phyloP scores from a whole-genome alignment of 176 grass and related monocot species.

The Leersia perrieri region DNA sequence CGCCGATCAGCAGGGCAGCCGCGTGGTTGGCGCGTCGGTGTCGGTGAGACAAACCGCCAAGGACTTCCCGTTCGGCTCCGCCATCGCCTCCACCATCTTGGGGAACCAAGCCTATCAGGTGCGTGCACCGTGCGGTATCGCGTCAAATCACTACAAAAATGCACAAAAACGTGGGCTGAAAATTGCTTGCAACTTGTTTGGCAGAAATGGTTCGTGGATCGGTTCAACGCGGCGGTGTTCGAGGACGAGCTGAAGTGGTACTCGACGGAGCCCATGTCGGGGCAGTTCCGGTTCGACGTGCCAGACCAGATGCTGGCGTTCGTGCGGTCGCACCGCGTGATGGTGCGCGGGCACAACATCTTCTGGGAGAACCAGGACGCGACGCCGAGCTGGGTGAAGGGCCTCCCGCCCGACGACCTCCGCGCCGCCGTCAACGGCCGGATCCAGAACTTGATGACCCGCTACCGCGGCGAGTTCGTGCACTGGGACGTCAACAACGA shows the following conservation, averaged over 20 bases:
- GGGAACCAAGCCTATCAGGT: slow-evolving; percentile 79
- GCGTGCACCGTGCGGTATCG: background rate
- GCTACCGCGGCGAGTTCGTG: slow-evolving; percentile 92
- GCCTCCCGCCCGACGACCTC: slow-evolving; percentile 64
- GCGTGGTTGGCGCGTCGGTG: slow-evolving; percentile 62
- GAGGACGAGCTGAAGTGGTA: slow-evolving; percentile 99
- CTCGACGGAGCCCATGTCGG: slow-evolving; percentile 76
- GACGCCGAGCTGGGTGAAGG: slow-evolving; percentile 79
- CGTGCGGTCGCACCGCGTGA: slow-evolving; percentile 72
- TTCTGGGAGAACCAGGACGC: slow-evolving; percentile 97
- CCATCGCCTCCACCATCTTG: slow-evolving; percentile 85
- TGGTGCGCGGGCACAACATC: slow-evolving; percentile 95
- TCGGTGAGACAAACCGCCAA: slow-evolving; percentile 65
- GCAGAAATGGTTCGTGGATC: slow-evolving; percentile 80
- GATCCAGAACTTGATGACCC: slow-evolving; percentile 73
- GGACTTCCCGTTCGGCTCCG: slow-evolving; percentile 88
- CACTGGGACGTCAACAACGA: slow-evolving; percentile 99
- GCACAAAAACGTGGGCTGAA: background rate
- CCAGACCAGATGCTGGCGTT: slow-evolving; percentile 86
- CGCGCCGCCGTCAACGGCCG: slow-evolving; percentile 68
- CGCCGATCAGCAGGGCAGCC: slow-evolving; percentile 60
- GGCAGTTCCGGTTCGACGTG: slow-evolving; percentile 58
- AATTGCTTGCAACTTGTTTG: no score
- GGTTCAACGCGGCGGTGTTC: slow-evolving; percentile 95
- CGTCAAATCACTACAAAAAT: background rate